A percentile compares a stretch with the other conserved stretches of the same genome.
These are phyloP conservation scores for Annulohypoxylon bovei DNA, from an alignment of 495 filamentous ascomycete genomes.

Conservation along the genomic window DNA sequence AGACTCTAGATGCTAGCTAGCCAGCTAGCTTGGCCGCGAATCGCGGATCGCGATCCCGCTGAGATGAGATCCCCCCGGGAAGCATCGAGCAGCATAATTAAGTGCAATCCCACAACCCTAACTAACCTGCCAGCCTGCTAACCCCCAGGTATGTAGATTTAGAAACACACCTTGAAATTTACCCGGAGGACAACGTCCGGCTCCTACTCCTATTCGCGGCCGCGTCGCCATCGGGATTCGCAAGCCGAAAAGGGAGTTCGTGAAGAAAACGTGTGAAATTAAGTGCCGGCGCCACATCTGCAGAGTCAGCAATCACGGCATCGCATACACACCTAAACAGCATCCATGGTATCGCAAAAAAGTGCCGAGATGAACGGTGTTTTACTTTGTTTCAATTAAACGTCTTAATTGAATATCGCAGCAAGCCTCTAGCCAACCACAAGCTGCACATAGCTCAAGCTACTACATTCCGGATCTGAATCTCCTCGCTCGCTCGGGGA, in stretches of 20 bases:
- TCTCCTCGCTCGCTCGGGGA: background rate
- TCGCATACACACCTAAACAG: too few relatives aligned
- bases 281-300: background rate
- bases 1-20: background rate
- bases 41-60: background rate
- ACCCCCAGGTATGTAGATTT: background rate
- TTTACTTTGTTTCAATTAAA: constrained; percentile 40
- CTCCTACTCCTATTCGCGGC: background rate
- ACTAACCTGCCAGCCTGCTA: background rate
- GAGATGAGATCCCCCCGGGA: background rate
- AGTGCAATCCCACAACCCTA: background rate
- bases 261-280: background rate
- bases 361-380: constrained; percentile 6
- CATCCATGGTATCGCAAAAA: background rate
- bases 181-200: background rate
- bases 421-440: constrained; percentile 38
- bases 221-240: too few relatives aligned
- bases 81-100: background rate
- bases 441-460: constrained; percentile 19
- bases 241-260: background rate
- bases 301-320: background rate
- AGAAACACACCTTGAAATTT: background rate
- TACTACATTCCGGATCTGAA: constrained; percentile 20
- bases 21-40: too few relatives aligned
- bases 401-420: constrained; percentile 24